These are phyloP conservation scores for Solanum medicagineum DNA, from an alignment of 257 asterid genomes.

Conservation along the genomic window DNA sequence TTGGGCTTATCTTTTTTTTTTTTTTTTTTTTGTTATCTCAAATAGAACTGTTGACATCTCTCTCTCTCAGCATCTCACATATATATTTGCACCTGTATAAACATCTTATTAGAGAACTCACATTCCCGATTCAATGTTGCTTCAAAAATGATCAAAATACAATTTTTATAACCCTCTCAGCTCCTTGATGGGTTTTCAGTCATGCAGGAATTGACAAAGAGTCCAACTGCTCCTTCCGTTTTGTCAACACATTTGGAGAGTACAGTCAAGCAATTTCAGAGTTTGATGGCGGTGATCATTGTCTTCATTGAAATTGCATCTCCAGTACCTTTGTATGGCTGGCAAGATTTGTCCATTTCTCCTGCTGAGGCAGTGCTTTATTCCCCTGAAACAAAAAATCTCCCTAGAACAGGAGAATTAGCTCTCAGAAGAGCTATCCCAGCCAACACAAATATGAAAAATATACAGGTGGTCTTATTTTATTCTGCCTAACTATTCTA, in stretches of 20 bases:
- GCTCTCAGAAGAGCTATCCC: slow-evolving; percentile 98
- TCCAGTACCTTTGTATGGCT: slow-evolving; percentile 43
- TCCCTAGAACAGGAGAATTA: slow-evolving; percentile 93
- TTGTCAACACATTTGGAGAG: slow-evolving; percentile 20
- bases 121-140: background rate
- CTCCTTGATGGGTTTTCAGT: slow-evolving; percentile 11
- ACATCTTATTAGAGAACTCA: background rate
- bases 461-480: slow-evolving; percentile 52
- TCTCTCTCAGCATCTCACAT: background rate
- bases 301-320: slow-evolving; percentile 54
- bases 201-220: slow-evolving; percentile 42
- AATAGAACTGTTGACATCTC: background rate
- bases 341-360: slow-evolving; percentile 28
- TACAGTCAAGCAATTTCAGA: slow-evolving; percentile 33
- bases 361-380: slow-evolving; percentile 89
- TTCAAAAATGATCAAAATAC: background rate
- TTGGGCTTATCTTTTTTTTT: background rate
- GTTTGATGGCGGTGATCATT: slow-evolving; percentile 32
- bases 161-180: background rate
- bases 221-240: slow-evolving; percentile 6
- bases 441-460: slow-evolving; percentile 88
- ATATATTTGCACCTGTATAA: background rate
- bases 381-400: slow-evolving; percentile 80
- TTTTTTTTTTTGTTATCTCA: background rate
- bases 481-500: background rate